Conservation (phyloP, 129 eudicot species). For the Apium graveolens region DNA sequence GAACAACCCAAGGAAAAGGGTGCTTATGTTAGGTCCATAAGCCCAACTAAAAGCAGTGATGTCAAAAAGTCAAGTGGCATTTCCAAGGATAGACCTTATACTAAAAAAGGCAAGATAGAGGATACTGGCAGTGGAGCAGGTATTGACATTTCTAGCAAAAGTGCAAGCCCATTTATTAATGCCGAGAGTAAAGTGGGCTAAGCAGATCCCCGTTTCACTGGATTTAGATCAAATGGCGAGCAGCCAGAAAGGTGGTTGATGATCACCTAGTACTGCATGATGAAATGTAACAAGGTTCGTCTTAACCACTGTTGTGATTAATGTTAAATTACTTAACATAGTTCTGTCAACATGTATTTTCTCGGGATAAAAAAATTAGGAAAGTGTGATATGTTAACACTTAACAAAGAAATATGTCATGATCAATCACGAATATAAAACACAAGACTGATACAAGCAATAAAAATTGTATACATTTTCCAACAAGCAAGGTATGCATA, state of each 20-base stretch:
- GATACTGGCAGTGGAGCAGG: slow-evolving; percentile 39
- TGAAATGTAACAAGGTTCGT: neutral
- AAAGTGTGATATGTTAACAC: neutral
- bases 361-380: neutral
- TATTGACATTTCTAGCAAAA: slow-evolving; percentile 24
- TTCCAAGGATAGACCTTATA: slow-evolving; percentile 17
- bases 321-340: neutral
- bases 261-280: neutral
- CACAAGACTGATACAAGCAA: neutral
- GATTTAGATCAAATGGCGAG: slow-evolving; percentile 1
- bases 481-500: neutral
- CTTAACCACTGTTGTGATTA: neutral
- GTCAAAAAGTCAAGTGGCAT: slow-evolving; percentile 30
- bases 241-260: neutral
- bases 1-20: slow-evolving; percentile 20
- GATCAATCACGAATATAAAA: neutral
- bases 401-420: neutral
- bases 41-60: slow-evolving; percentile 17
- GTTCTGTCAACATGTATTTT: neutral
- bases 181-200: slow-evolving; percentile 72
- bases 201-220: slow-evolving; percentile 12
- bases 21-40: neutral
- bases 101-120: slow-evolving; percentile 36
- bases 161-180: slow-evolving; percentile 44
- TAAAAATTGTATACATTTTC: neutral